Conservation (phyloP, 441 rosid species). For the Pelargonium myrrhifolium region DNA sequence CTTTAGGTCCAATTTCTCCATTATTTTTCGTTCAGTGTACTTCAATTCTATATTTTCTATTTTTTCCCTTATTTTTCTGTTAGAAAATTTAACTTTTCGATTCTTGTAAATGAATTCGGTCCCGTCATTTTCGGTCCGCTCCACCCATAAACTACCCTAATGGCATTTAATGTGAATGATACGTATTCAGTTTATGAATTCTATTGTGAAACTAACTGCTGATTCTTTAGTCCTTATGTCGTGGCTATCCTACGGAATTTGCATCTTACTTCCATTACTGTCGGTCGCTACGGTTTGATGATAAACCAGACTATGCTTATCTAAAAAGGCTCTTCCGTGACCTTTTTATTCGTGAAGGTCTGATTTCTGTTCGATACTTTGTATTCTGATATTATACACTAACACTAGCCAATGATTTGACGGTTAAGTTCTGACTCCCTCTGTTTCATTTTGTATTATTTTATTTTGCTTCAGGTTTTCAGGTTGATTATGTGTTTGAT, state of each 20-base stretch:
- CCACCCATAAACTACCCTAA: no score
- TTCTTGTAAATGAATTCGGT: no score
- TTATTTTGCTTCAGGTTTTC: slow-evolving; percentile 56
- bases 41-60: no score
- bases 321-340: slow-evolving; percentile 87
- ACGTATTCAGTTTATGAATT: slow-evolving; percentile 22
- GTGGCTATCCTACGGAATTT: slow-evolving; percentile 93
- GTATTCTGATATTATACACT: no score
- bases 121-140: no score
- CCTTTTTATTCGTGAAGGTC: slow-evolving; percentile 97
- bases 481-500: slow-evolving; percentile 84
- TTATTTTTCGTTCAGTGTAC: no score
- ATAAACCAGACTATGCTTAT: slow-evolving; percentile 90
- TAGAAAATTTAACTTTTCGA: no score
- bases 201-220: neutral
- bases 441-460: slow-evolving; percentile 7
- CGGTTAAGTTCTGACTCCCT: no score
- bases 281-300: slow-evolving; percentile 87
- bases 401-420: no score
- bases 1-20: no score
- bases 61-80: no score
- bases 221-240: slow-evolving; percentile 59
- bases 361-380: slow-evolving; percentile 8
- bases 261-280: slow-evolving; percentile 97
- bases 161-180: slow-evolving; percentile 2